Evolutionary conservation across 1,139 yeast species (phyloP), one percentile per base, ranked within the genome.

Genomic region (Geotrichum bryndzae): DNA sequence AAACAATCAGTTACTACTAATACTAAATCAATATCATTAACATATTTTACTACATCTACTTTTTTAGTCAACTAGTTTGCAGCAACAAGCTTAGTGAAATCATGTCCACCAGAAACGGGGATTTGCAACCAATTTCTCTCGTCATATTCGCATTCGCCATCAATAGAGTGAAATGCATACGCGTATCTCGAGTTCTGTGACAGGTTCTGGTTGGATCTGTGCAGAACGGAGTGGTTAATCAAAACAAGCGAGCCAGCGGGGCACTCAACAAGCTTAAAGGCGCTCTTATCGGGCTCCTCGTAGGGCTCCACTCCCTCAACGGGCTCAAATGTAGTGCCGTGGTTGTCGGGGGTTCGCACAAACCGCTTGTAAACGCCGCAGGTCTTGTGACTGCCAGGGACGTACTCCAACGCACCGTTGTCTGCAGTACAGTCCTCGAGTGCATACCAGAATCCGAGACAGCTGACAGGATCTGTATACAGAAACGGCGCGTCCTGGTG

Each of bases 371-470:
- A 76, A 5, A 88, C 79, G 0, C 86, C 84, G 50, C 79, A 77
- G 2, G 74, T 76, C 69, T 81, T 82, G 70, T 88, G 96, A 1
- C 90, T 82, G 0, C 94, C 94, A 0, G 95, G 92, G n/a, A 83
- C 79, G 69, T 81, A 87, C 64, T 84, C 82, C 38, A 88, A 76
- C 64, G 95, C 88, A 0, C 96, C 96, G 71, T 88, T 88, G 7
- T 76, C 76, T 6, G 72, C 66, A 1, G 87, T 85, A 70, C 95
- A 88, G 68, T 87, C 89, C 67, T 88, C 91, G 66, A 88, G 75
- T 0, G 96, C 94, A 69, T 85, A 84, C 96, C 96, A 88, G 70
- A 86, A 88, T 3, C 96, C 96, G 53, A 88, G 73, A 0, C 94
- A 91, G 1, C 84, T 76, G 61, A 82, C 85, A 0, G 96, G 96